Evolutionary conservation across 768 basidiomycete genomes (phyloP).

Genomic region (Leccinum incarnatum): DNA sequence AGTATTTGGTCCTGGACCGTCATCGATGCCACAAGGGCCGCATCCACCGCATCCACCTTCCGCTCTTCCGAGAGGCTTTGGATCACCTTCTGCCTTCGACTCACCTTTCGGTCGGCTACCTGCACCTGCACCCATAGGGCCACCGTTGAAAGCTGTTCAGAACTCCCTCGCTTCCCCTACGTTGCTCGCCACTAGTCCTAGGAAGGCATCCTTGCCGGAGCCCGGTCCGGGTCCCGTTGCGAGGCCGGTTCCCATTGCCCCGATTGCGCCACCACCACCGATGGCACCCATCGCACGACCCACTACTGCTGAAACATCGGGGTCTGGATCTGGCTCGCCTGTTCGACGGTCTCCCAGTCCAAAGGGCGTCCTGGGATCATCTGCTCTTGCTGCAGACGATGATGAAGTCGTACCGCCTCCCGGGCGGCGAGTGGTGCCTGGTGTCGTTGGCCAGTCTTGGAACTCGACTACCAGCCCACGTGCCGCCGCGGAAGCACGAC

Average conservation of each 20-base stretch:
- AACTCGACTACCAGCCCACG: slow-evolving; percentile 45
- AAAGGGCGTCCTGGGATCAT: slow-evolving; percentile 72
- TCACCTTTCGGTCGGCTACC: slow-evolving; percentile 42
- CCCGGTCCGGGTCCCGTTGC: slow-evolving; percentile 59
- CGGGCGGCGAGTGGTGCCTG: slow-evolving; percentile 40
- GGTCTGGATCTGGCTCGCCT: slow-evolving; percentile 63
- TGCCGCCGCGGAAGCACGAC: slow-evolving; percentile 37
- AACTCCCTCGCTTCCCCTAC: slow-evolving; percentile 37
- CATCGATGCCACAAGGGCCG: slow-evolving; percentile 40
- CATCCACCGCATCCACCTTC: slow-evolving; percentile 52
- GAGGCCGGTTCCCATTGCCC: slow-evolving; percentile 36
- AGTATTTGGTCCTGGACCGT: slow-evolving; percentile 43
- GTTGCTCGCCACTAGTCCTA: slow-evolving; percentile 45
- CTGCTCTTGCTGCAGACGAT: slow-evolving; percentile 74
- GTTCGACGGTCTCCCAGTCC: slow-evolving; percentile 49
- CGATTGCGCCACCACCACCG: slow-evolving; percentile 49
- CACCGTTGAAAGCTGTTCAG: slow-evolving; percentile 41
- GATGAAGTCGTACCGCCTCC: slow-evolving; percentile 69
- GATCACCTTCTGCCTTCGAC: slow-evolving; percentile 52
- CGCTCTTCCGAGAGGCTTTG: slow-evolving; percentile 53
- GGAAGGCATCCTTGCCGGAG: slow-evolving; percentile 44
- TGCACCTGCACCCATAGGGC: slow-evolving; percentile 53
- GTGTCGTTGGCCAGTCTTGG: slow-evolving; percentile 49
- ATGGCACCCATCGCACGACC: slow-evolving; percentile 64
- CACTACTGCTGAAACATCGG: slow-evolving; percentile 37